phyloP scores from a whole-genome alignment of 768 basidiomycete genomes.

The Boletellus ananas region DNA sequence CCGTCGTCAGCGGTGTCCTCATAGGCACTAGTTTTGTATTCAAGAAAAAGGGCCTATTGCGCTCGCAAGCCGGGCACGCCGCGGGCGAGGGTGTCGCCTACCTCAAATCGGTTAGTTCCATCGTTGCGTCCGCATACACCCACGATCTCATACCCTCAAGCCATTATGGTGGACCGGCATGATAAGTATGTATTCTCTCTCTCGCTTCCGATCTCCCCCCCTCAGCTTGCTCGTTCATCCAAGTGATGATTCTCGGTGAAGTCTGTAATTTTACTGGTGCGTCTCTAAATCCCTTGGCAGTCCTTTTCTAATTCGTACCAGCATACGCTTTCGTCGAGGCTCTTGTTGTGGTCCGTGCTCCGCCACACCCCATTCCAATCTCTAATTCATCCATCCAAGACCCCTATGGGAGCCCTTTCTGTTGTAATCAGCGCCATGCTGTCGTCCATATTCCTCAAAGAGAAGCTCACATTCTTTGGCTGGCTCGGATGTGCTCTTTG shows the following conservation, averaged over 20 bases:
- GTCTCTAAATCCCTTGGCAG: slow-evolving; percentile 20
- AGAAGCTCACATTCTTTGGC: slow-evolving; percentile 91
- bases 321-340: slow-evolving; percentile 90
- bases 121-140: slow-evolving; percentile 3
- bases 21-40: slow-evolving; percentile 94
- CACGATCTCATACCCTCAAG: slow-evolving; percentile 33
- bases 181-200: slow-evolving; percentile 47
- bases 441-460: slow-evolving; percentile 90
- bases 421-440: slow-evolving; percentile 94
- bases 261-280: slow-evolving; percentile 82
- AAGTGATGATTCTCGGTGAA: slow-evolving; percentile 92
- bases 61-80: slow-evolving; percentile 74
- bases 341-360: slow-evolving; percentile 74
- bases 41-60: slow-evolving; percentile 92
- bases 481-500: slow-evolving; percentile 93
- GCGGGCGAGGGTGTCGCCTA: slow-evolving; percentile 90
- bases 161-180: slow-evolving; percentile 93
- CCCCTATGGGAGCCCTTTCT: slow-evolving; percentile 92
- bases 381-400: slow-evolving; percentile 39
- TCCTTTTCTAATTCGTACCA: slow-evolving; percentile 23
- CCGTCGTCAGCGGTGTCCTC: slow-evolving; percentile 74
- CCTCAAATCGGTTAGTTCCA: slow-evolving; percentile 77
- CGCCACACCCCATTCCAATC: not conserved
- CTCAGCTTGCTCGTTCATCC: not conserved
- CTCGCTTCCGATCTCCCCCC: not conserved